These are phyloP conservation scores for Endocalyx cinctus DNA, from an alignment of 2,329 filamentous ascomycete genomes.

Conservation along the genomic window DNA sequence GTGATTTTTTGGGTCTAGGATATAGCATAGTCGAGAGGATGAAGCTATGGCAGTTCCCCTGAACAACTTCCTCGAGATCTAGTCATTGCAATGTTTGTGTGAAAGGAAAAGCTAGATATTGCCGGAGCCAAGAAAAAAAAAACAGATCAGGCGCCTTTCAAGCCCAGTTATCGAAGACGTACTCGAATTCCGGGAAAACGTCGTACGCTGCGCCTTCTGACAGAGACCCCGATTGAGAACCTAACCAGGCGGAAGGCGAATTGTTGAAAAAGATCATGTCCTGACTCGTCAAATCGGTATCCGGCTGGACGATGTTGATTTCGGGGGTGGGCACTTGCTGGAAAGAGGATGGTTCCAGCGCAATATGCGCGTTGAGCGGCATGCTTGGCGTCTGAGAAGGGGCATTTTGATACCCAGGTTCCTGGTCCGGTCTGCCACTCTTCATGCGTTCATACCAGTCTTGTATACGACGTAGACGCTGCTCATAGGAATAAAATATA, in stretches of 20 bases:
- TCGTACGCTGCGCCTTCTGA: not conserved
- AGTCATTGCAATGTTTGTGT: not conserved
- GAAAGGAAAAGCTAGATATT: too few species aligned
- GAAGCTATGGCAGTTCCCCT: conserved; percentile 20
- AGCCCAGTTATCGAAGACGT: conserved; percentile 2
- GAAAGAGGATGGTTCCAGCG: too few species aligned
- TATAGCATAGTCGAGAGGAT: conserved; percentile 23
- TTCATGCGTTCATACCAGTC: conserved; percentile 6
- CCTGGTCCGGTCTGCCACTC: too few species aligned
- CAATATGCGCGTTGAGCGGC: too few species aligned
- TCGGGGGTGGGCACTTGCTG: not conserved
- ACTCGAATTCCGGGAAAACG: conserved; percentile 2
- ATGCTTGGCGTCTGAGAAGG: too few species aligned
- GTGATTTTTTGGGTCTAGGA: conserved; percentile 21
- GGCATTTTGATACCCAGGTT: too few species aligned
- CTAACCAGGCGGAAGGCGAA: not conserved
- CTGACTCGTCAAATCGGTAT: too few species aligned
- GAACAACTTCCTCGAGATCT: conserved; percentile 1
- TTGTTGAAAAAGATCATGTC: not conserved
- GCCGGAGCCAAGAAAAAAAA: too few species aligned
- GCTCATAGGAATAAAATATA: conserved; percentile 4
- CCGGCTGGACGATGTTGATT: too few species aligned
- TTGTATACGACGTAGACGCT: conserved; percentile 6
- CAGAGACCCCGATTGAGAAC: not conserved
- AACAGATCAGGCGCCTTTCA: too few species aligned